Base-by-base conservation (phyloP, 139 green algal genomes). In the Picochlorum sp. region DNA sequence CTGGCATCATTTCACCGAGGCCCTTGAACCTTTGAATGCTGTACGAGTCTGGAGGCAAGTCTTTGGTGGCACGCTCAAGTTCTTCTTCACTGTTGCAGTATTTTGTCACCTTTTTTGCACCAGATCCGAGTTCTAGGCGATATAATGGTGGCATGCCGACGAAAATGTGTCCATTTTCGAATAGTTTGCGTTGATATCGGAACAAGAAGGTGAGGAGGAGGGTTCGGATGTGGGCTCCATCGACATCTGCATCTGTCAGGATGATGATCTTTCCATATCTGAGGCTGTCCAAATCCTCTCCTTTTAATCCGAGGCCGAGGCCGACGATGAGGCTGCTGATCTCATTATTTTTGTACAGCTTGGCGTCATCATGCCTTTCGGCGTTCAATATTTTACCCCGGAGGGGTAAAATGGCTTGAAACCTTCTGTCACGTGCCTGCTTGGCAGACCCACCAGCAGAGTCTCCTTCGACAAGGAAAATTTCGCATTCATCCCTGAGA, bases 121-220 rank as follows among this genome's bases (percentile, higher is more conserved):
- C 49, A 37, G 69, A 56, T 49, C 70, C 49, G 13, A 56, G 30
- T 14, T 73, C 70, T 16, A 76, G 23, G 24, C 34, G 45, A 77
- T 98, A 99, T 41, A 99, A 81, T 16, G 94, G 94, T 4, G 94
- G 94, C 45, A 97, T 81, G 11, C 90, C 94, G 13, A 98, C 88
- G 65, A 90, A 99, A 9, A 99, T 77, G 30, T 92, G 77, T 8
- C 93, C 93, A 26, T 85, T 44, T 23, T 89, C 76, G 69, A 96
- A 96, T 18, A 97, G 81, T 56, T 85, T 76, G 8, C 75, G 80
- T 41, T 77, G 71, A 77, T 97, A 98, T 49, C 92, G 80, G 82
- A 92, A 99, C 16, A 99, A 80, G 77, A 99, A 99, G 3, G 93
- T 98, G 14, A 99, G 85, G 58, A 99, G 83, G 66, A 99, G 85